Conservation (phyloP, 495 filamentous ascomycete species). For the Hamigera avellanea region DNA sequence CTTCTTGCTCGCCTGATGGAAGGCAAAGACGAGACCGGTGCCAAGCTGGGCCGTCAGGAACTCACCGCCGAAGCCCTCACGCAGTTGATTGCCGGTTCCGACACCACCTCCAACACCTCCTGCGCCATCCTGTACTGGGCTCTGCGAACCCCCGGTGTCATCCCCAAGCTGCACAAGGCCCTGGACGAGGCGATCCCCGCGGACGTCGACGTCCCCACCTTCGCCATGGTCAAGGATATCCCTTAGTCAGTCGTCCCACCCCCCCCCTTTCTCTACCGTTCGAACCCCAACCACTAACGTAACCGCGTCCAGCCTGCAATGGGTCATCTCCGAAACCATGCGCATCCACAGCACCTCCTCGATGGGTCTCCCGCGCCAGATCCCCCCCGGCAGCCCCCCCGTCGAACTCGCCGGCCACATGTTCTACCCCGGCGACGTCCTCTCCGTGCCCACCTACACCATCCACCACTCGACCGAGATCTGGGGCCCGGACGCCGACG, state of each 20-base stretch:
- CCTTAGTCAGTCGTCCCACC: slow-evolving; percentile 40
- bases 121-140: slow-evolving; percentile 78
- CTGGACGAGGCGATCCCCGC: slow-evolving; percentile 58
- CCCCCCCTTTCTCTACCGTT: neutral
- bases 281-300: too few relatives aligned
- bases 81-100: slow-evolving; percentile 81
- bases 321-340: slow-evolving; percentile 79
- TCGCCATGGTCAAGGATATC: slow-evolving; percentile 61
- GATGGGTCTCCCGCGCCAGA: slow-evolving; percentile 74
- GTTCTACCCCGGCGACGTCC: slow-evolving; percentile 64
- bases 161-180: slow-evolving; percentile 57
- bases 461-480: slow-evolving; percentile 74
- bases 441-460: slow-evolving; percentile 77
- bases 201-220: slow-evolving; percentile 51
- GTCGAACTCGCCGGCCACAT: slow-evolving; percentile 44
- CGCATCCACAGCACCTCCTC: slow-evolving; percentile 83
- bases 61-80: slow-evolving; percentile 82
- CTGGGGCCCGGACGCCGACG: slow-evolving; percentile 68
- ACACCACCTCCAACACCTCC: slow-evolving; percentile 82
- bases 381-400: slow-evolving; percentile 49
- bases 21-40: slow-evolving; percentile 68
- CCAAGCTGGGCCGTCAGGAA: slow-evolving; percentile 62
- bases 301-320: slow-evolving; percentile 39
- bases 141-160: slow-evolving; percentile 56
- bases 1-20: slow-evolving; percentile 78